Evolutionary conservation across 2,329 filamentous ascomycete species (phyloP), one percentile per base, ranked within the genome.

Genomic region (Clathrospora elynae): DNA sequence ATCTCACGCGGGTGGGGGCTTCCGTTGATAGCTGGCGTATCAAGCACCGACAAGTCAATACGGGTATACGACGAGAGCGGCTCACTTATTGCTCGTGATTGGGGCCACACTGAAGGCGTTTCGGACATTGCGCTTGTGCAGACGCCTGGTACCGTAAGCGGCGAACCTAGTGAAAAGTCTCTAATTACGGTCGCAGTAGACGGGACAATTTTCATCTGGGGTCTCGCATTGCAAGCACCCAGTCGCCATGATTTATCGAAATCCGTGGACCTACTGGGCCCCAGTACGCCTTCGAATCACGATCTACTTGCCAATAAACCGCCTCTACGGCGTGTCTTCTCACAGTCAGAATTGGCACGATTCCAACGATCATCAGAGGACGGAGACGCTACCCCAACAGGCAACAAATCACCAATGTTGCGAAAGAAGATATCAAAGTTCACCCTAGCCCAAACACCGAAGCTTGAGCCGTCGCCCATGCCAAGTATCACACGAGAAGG

Each of bases 41-140:
- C 92, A 6, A 91, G 91, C 57, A 96, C 89, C 1, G 93, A 99
- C 70, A 99, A 97, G 67, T 97, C 93, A 1, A 86, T 99, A 42
- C 80, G 93, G 23, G 75, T 99, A 11, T 99, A 99, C 61, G 88
- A 96, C 55, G 84, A 86, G 49, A 84, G 82, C 28, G 91, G 92
- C 6, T 73, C 76, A 2, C 85, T 99, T 43, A 73, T 97, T 18
- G 87, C 90, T 35, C 84, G 90, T 26, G 93, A 97, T 71, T 96
- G 90, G 82, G 93, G 93, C 1, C 93, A 99, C 58, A 96, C 91
- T 0, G 91, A 96, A 64, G 87, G 91, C 6, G 90, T 99, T 52
- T 95, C 88, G 36, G 91, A 91, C 47, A 83, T 95, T 12, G 81
- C 87, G 3, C 73, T 96, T 6, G 49, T 70, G 12, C 55, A 62